Base-by-base conservation (phyloP, 2,329 filamentous ascomycete species). In the Aspergillus jensenii region DNA sequence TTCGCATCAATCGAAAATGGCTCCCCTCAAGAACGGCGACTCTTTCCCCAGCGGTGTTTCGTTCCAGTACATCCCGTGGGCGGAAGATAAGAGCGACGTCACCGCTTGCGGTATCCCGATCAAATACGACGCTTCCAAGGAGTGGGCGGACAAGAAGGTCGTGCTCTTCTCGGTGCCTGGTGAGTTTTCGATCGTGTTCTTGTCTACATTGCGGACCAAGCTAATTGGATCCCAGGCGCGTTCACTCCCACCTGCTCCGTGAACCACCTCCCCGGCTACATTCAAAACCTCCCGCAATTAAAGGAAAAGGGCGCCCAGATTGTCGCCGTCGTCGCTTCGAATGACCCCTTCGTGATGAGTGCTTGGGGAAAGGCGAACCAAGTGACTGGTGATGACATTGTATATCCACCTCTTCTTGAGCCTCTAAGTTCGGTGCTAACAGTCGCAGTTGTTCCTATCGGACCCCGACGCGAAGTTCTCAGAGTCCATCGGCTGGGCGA, bases 281-380 rank as follows among this genome's bases (percentile, higher is more conserved):
- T 93, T 68, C 75, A 84, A 74, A 88, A 90, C 72, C 78, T 87
- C 61, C 78, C 84, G 50, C 79, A 87, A 67, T 81, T 96, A 74
- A 87, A 87, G 78, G 79, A 81, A 72, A 93, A 93, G 82, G 90
- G 90, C 57, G 89, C 95, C 58, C 90, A 96, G 74, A 76, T 90
- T 59, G 85, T 96, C 65, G 84, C 90, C 58, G 85, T 93, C 65
- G 86, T 95, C 70, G 89, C 90, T 40, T 88, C 80, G 79, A 96
- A 96, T 74, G 91, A 96, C 74, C 80, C 87, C 52, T 95, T 83
- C 70, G 91, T 96, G 71, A 93, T 93, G 90, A 87, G 86, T 65
- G 90, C 89, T 19, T 93, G 90, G 90, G 89, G 86, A 75, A 96
- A 96, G 83, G 90, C 91, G 65, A 93, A 96, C 74, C 81, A 83